phyloP scores from a whole-genome alignment of 805 yeast species.

The Candida vartiovaarae region DNA sequence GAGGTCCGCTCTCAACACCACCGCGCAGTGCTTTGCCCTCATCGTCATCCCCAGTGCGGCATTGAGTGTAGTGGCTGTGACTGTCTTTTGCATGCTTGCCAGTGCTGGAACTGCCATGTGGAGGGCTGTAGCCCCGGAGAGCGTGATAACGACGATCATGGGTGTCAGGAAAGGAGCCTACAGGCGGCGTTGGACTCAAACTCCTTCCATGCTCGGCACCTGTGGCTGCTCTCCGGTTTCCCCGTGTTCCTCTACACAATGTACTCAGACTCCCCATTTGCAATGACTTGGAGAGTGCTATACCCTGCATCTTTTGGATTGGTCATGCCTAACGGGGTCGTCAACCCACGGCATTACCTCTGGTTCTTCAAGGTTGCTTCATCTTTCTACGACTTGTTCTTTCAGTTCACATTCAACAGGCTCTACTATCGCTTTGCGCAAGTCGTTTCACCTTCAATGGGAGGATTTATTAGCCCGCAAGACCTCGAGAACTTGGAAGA shows the following conservation, averaged over 20 bases:
- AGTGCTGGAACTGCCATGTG: constrained; percentile 26
- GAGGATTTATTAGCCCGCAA: constrained; percentile 4
- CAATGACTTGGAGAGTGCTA: too few species aligned
- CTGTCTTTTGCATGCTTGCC: constrained; percentile 15
- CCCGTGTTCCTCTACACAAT: constrained; percentile 25
- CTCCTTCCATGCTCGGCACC: constrained; percentile 5
- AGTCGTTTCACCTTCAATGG: constrained; percentile 24
- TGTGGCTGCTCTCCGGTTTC: constrained; percentile 20
- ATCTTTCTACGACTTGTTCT: constrained; percentile 13
- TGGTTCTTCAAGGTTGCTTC: constrained; percentile 11
- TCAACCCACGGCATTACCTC: constrained; percentile 8
- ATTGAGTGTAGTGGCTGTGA: constrained; percentile 18
- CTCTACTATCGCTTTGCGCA: constrained; percentile 24
- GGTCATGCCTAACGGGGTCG: not conserved
- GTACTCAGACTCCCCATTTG: constrained; percentile 10
- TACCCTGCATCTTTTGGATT: not conserved
- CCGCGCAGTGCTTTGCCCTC: constrained; percentile 4
- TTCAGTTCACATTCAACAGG: constrained; percentile 24
- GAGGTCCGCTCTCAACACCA: constrained; percentile 9
- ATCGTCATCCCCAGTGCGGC: constrained; percentile 13
- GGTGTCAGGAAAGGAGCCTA: constrained; percentile 16
- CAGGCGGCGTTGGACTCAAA: constrained; percentile 11
- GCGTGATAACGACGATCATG: constrained; percentile 26
- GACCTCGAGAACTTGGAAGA: not conserved
- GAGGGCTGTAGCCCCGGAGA: constrained; percentile 24